Percentiles rank a stretch among this genome's conserved stretches.
Evolutionary conservation across 345 rosid species (phyloP).

Genomic region (Eucalyptus cloeziana): DNA sequence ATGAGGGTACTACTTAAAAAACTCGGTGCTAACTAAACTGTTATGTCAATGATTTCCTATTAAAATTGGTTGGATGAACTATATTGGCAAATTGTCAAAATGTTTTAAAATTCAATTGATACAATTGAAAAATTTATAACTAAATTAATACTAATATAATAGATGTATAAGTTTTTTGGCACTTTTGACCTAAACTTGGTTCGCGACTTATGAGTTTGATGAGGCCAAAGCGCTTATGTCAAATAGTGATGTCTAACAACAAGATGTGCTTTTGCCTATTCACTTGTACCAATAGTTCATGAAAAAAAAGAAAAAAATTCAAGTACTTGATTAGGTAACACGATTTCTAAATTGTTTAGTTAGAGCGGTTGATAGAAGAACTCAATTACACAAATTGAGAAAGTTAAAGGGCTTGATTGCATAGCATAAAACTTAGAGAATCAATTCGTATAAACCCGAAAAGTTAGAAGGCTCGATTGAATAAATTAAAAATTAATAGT

Average conservation of each 20-base stretch:
- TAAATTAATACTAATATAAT: no score
- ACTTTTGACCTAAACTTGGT: not conserved
- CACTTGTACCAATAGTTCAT: not conserved
- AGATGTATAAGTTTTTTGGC: rapidly evolving
- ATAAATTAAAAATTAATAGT: no score
- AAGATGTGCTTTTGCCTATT: not conserved
- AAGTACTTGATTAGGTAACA: not conserved
- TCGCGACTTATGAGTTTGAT: not conserved
- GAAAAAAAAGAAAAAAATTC: not conserved
- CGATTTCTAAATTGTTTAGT: not conserved
- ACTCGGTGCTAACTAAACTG: no score
- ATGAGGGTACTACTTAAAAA: not conserved
- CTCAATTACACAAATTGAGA: not conserved
- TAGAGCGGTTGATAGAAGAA: rapidly evolving
- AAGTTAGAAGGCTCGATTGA: no score
- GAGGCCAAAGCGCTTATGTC: not conserved
- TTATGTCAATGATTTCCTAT: rapidly evolving
- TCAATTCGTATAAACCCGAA: rapidly evolving
- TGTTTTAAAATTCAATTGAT: no score
- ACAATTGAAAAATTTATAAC: not conserved
- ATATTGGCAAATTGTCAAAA: not conserved
- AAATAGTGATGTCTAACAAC: not conserved
- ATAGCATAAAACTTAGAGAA: not conserved
- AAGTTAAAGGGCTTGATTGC: not conserved
- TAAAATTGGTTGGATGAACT: no score